Evolutionary conservation across 169 alveolate species (phyloP), one percentile per base, ranked within the genome.

Genomic region (Eimeria acervulina): DNA sequence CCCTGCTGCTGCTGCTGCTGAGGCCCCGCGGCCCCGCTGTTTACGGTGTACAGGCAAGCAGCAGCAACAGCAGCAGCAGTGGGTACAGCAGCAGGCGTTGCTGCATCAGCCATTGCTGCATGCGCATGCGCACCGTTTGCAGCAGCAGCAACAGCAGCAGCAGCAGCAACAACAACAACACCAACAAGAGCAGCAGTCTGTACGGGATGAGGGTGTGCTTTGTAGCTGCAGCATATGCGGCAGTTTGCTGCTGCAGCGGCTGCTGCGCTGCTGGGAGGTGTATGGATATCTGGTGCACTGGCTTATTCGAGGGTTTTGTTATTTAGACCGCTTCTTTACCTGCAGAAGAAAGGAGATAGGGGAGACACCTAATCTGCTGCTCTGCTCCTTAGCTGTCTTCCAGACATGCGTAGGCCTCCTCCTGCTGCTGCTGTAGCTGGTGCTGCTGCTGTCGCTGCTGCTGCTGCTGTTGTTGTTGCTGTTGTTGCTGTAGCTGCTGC

Each of bases 251-350:
- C 92, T 83, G 92, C 92, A 55, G 92, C 92, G 28, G 78, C 74
- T 83, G 78, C 92, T 83, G 78, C 92, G 92, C 76, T 83, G 92
- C 92, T 83, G 92, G 92, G 76, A 52, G 74, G 92, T 83, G 78
- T 83, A 83, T 52, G 92, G 92, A 52, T 55, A 83, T 36, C 76
- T 83, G 10, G 92, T 83, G 8, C 52, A 51, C 52, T 83, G 92
- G 92, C 52, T 83, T 8, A 51, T 83, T 36, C 19, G 76, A 23
- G 92, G 92, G 31, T 83, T 83, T 51, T 31, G 52, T 19, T 83
- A 83, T 52, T 55, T 83, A 55, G 92, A 83, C 23, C 44, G 92
- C 5, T 83, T 83, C 55, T 83, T 83, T 31, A 83, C 92, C 0
- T 31, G 36, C n/a, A 83, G 92, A 38, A 51, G 51, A 55, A 83